These are phyloP conservation scores for Skeletonema potamos DNA, from an alignment of 108 stramenopile species.

Conservation along the genomic window DNA sequence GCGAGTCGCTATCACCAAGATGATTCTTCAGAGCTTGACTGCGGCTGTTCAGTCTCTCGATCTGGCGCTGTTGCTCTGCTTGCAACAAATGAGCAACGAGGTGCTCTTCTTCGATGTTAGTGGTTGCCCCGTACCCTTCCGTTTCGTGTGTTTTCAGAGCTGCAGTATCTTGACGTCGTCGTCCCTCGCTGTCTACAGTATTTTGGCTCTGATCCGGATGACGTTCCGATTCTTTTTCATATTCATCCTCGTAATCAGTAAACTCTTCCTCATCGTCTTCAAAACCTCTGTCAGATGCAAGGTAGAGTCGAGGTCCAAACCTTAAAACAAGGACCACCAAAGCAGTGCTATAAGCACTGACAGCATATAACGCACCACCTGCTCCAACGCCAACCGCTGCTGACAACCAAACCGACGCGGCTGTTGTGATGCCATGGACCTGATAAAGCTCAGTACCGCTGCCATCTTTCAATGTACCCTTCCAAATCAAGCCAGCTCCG, in stretches of 20 bases:
- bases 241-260: constrained; percentile 10
- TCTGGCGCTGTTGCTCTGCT: constrained; percentile 2
- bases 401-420: constrained; percentile 35
- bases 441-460: constrained; percentile 23
- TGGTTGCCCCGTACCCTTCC: constrained; percentile 14
- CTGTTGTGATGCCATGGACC: constrained; percentile 54
- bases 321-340: constrained; percentile 23
- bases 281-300: constrained; percentile 14
- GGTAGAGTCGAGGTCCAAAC: constrained; percentile 24
- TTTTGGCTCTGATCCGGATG: not conserved
- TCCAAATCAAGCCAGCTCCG: constrained; percentile 51
- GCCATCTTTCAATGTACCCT: constrained; percentile 27
- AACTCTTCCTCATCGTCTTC: constrained; percentile 21
- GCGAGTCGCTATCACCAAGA: not conserved
- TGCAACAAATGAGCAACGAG: not conserved
- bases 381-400: constrained; percentile 26
- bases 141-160: not conserved
- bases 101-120: not conserved
- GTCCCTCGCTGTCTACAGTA: not conserved
- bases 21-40: not conserved
- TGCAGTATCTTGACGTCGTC: not conserved
- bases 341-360: constrained; percentile 24
- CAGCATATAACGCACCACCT: constrained; percentile 48
- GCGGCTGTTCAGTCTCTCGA: not conserved
- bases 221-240: not conserved